Percentiles rank a stretch among this genome's conserved stretches.
Evolutionary conservation across 1,139 yeast genomes (phyloP).

Genomic region (Yamadazyma trypodendri): DNA sequence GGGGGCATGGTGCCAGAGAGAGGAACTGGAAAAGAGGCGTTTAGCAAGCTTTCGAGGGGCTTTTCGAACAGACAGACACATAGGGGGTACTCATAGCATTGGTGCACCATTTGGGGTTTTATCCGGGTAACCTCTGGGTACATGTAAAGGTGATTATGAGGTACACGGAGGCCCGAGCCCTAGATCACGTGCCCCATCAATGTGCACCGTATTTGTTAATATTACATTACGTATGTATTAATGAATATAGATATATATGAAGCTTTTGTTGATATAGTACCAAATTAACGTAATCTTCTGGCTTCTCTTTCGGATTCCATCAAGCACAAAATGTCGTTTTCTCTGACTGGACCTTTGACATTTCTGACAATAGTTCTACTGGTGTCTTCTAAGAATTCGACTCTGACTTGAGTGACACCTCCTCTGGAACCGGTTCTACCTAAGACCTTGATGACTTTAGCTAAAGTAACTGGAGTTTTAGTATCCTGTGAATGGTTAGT

Average conservation of each 20-base stretch:
- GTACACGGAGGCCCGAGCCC: constrained; percentile 7
- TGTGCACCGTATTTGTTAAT: not conserved
- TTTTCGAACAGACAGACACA: too few relatives aligned
- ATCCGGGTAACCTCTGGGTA: too few relatives aligned
- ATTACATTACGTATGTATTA: constrained; percentile 5
- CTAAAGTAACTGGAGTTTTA: constrained; percentile 97
- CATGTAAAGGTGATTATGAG: too few relatives aligned
- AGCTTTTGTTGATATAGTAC: constrained; percentile 3
- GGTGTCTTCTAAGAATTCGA: constrained; percentile 97
- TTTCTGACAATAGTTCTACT: constrained; percentile 99
- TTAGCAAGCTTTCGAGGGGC: too few relatives aligned
- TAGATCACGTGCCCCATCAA: constrained; percentile 5
- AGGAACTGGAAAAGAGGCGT: too few relatives aligned
- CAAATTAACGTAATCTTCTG: constrained; percentile 56
- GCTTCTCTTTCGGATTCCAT: constrained; percentile 99
- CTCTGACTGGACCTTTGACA: constrained; percentile 99
- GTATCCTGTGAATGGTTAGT: constrained; percentile 50
- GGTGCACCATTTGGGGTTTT: too few relatives aligned
- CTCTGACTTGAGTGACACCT: constrained; percentile 99
- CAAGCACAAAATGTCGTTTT: constrained; percentile 96
- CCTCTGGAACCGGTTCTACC: constrained; percentile 99
- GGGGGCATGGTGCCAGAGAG: too few relatives aligned
- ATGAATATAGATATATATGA: constrained; percentile 4
- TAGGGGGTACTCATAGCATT: too few relatives aligned
- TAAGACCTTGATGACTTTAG: constrained; percentile 98